Base-by-base conservation (phyloP, 306 rosid species). In the Astragalus membranaceus region DNA sequence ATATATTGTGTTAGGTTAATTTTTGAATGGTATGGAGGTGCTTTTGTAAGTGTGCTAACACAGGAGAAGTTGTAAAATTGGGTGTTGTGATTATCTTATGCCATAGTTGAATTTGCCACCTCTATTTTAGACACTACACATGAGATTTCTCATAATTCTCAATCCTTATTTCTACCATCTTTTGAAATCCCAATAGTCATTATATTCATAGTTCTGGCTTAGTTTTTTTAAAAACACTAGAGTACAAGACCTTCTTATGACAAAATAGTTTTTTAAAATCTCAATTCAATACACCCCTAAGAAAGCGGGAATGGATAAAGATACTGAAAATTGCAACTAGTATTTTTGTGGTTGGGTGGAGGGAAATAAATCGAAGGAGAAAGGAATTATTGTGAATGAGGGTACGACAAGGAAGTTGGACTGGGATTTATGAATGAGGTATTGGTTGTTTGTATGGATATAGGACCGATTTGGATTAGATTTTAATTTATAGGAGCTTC, bases 341-440 rank as follows among this genome's bases (percentile, higher is more conserved):
- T 14, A 56, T 50, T 72, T 61, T 5, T 59, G 64, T 55, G 61
- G 20, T 63, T 77, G 33, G 32, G 52, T 36, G 58, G 61, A 64
- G 43, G 55, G 57, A 29, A 72, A 72, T 23, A 57, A 66, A 35
- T 29, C 0, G 13, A 47, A 26, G 43, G 13, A 8, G 57, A 67
- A 39, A 30, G 16, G 61, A 43, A 33, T 61, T 58, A 1, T 15
- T 72, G 64, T 39, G 77, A 55, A 23, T n/a, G 64, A 43, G 52
- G 75, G 79, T 46, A 51, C 36, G 62, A n/a, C 4, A 6, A 41
- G 49, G 67, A 50, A 17, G 17, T 55, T 46, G 15, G 64, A 72
- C 44, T n/a, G 41, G 62, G 56, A 64, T 70, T 69, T 64, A 33
- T 64, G 67, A 71, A 33, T 5, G 63, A 48, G 47, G 74, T 74